phyloP scores from a whole-genome alignment of 495 filamentous ascomycete genomes.

The Diplogelasinospora grovesii region DNA sequence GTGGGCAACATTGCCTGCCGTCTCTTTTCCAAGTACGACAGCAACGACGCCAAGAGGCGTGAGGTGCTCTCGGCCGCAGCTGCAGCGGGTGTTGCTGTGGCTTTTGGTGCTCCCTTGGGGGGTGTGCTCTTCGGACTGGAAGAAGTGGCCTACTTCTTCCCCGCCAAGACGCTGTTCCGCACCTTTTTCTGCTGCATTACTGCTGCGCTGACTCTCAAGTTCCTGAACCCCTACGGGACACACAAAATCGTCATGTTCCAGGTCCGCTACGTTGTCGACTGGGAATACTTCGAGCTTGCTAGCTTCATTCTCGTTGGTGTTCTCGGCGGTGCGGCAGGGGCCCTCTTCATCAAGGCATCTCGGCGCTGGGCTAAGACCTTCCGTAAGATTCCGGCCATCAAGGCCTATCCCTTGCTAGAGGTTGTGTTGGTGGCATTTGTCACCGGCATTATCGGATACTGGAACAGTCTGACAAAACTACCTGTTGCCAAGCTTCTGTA shows the following conservation, averaged over 20 bases:
- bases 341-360: conserved; percentile 94
- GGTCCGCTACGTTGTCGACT: conserved; percentile 86
- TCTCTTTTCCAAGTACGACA: conserved; percentile 85
- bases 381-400: conserved; percentile 72
- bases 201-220: conserved; percentile 83
- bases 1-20: conserved; percentile 94
- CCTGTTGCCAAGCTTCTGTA: conserved; percentile 86
- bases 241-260: conserved; percentile 95
- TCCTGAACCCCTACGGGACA: conserved; percentile 92
- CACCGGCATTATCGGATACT: conserved; percentile 81
- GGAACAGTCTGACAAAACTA: conserved; percentile 86
- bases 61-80: conserved; percentile 91
- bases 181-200: conserved; percentile 98
- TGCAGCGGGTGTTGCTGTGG: conserved; percentile 88
- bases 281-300: conserved; percentile 86
- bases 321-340: conserved; percentile 76
- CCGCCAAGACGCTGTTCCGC: conserved; percentile 94
- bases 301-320: conserved; percentile 81
- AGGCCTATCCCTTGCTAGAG: conserved; percentile 76
- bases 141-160: conserved; percentile 96
- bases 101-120: conserved; percentile 88
- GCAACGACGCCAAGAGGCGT: conserved; percentile 80
- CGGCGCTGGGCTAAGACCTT: conserved; percentile 84
- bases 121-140: conserved; percentile 92
- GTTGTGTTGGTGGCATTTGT: conserved; percentile 80